Conservation (phyloP, 169 alveolate species). For the Plasmodium cynomolgi region DNA sequence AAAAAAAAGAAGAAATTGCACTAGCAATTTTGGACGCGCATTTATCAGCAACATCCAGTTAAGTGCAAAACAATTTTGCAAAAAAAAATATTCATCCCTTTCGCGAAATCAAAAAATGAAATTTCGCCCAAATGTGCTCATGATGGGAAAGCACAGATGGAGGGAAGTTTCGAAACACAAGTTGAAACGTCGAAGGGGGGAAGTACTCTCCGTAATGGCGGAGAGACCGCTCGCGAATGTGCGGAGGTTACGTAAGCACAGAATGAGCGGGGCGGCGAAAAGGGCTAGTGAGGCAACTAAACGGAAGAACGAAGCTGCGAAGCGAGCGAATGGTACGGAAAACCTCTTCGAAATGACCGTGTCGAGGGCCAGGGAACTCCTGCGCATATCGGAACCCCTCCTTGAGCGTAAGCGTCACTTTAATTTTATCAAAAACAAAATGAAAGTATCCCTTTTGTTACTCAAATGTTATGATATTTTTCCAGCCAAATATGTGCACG, state of each 20-base stretch:
- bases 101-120: not conserved
- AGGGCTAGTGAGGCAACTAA: not conserved
- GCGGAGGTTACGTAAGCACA: not conserved
- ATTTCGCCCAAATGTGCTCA: not conserved
- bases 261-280: not conserved
- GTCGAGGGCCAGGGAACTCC: not conserved
- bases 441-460: not conserved
- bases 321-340: not conserved
- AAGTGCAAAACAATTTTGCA: not conserved
- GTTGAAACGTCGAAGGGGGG: not conserved
- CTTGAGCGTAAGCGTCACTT: not conserved
- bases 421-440: constrained; percentile 15
- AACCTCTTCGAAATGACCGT: not conserved
- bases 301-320: not conserved
- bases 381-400: not conserved
- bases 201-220: not conserved
- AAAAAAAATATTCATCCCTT: not conserved
- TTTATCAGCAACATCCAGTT: not conserved
- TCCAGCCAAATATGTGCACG: not conserved
- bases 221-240: not conserved
- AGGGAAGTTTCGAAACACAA: not conserved
- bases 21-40: not conserved
- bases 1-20: constrained; percentile 9
- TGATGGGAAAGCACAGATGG: not conserved
- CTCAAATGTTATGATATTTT: constrained; percentile 1